Base-by-base conservation (phyloP, 371 early-diverging fungal species). In the Circinella umbellata region DNA sequence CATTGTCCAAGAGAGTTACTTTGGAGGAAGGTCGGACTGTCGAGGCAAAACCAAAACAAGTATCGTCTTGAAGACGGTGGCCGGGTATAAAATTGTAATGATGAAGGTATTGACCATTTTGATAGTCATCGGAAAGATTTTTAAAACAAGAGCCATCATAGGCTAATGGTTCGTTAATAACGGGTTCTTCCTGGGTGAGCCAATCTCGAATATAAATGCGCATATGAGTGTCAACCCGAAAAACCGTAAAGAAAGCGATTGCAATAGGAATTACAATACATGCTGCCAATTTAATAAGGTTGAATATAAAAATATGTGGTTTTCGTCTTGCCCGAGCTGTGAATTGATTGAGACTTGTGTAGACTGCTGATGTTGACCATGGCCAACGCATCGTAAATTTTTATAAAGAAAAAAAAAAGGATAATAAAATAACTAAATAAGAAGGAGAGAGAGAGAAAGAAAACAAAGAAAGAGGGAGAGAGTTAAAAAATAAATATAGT, bases 1-100 rank as follows among this genome's bases (percentile, higher is more conserved):
- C 69, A 8, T 62, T 71, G 69, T 51, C 62, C 7, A n/a, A 2
- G 6, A 15, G 51, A 5, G n/a, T 6, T 7, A 42, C 42, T 42
- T 51, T 14, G 13, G 67, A n/a, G 51, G 61, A 54, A 17, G 20
- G 27, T 74, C 61, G 64, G 69, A 64, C 70, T 9, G 73, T 70
- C 8, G 73, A 63, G 3, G 86, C 83, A 73, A 78, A 86, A 63
- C 84, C 83, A 68, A 76, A 86, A 69, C 86, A 86, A 64, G 78
- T 80, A 54, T 76, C 83, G 66, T 84, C 81, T 66, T 70, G 73
- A 13, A 80, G 69, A 60, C 83, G 84, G 18, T 79, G 64, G 14
- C 80, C 79, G 42, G 84, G 79, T 35, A 81, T 75, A 62, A 84
- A 70, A 54, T 76, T 79, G 61, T 74, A 67, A 49, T 59, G 66